These are phyloP conservation scores for Termitomyces sp. DNA, from an alignment of 768 basidiomycete genomes.

Conservation along the genomic window DNA sequence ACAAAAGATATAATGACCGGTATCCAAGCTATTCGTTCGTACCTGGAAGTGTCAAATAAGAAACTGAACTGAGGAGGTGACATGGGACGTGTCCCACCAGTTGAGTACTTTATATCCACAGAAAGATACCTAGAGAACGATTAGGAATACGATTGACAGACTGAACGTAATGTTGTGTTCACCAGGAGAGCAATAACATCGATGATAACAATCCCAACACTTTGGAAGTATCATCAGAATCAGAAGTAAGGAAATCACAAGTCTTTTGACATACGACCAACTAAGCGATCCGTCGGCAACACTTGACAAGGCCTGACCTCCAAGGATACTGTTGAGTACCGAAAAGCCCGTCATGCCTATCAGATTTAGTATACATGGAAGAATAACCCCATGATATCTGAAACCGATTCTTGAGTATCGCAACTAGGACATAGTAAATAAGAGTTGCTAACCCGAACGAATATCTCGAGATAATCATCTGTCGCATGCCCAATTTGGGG, in stretches of 20 bases:
- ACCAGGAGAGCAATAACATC: slow-evolving; percentile 63
- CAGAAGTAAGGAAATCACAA: background rate
- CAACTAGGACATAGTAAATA: background rate
- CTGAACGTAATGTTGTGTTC: slow-evolving; percentile 33
- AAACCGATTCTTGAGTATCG: slow-evolving; percentile 7
- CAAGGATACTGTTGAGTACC: slow-evolving; percentile 69
- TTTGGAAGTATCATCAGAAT: slow-evolving; percentile 19
- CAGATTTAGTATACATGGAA: slow-evolving; percentile 59
- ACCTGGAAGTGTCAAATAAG: slow-evolving; percentile 31
- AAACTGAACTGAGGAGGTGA: background rate
- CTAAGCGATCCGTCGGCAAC: slow-evolving; percentile 37
- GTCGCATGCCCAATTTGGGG: slow-evolving; percentile 79
- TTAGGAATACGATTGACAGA: background rate
- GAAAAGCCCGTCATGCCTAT: slow-evolving; percentile 66
- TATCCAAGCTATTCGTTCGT: slow-evolving; percentile 74
- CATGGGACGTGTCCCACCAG: slow-evolving; percentile 27
- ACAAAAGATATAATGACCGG: slow-evolving; percentile 74
- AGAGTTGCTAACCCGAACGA: slow-evolving; percentile 29
- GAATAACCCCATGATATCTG: slow-evolving; percentile 63
- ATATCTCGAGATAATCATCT: slow-evolving; percentile 70
- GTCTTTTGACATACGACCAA: slow-evolving; percentile 33
- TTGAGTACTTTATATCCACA: slow-evolving; percentile 49
- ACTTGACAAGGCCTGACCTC: slow-evolving; percentile 51
- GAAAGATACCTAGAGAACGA: slow-evolving; percentile 42
- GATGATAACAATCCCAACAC: slow-evolving; percentile 82